phyloP scores from a whole-genome alignment of 257 asterid species.

The Petrea volubilis region DNA sequence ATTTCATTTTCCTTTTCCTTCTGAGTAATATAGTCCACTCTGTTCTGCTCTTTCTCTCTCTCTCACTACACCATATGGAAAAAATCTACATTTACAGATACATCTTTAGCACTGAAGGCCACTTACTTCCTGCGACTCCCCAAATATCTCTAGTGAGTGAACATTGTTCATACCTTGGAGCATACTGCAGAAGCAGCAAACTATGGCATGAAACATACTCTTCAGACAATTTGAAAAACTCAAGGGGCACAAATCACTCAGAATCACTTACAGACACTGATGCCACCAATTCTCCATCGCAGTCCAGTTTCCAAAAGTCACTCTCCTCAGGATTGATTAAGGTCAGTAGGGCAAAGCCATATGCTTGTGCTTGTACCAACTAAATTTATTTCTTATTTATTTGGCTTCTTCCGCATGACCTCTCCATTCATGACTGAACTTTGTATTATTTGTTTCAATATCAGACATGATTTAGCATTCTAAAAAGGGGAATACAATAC shows the following conservation, averaged over 20 bases:
- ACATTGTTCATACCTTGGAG: constrained; percentile 84
- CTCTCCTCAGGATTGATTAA: constrained; percentile 62
- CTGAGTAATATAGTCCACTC: neutral
- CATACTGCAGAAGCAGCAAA: constrained; percentile 70
- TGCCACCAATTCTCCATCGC: constrained; percentile 35
- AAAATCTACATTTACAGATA: constrained; percentile 54
- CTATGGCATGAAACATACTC: constrained; percentile 40
- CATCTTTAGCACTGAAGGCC: constrained; percentile 98
- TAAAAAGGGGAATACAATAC: neutral
- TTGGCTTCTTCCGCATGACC: neutral
- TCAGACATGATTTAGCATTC: neutral
- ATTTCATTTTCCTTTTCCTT: neutral
- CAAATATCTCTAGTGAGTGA: constrained; percentile 78
- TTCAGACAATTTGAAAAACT: constrained; percentile 37
- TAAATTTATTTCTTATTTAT: neutral
- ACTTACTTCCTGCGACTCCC: constrained; percentile 87
- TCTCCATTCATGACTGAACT: neutral
- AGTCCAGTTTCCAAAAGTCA: constrained; percentile 38
- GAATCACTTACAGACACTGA: constrained; percentile 34
- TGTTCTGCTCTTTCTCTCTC: neutral
- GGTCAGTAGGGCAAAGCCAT: constrained; percentile 44
- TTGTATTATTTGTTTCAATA: too few species aligned
- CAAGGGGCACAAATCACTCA: constrained; percentile 48
- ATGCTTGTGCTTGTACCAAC: neutral
- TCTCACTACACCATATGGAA: neutral